Evolutionary conservation across 495 filamentous ascomycete species (phyloP).

Genomic region (Rhizodiscina lignyota): DNA sequence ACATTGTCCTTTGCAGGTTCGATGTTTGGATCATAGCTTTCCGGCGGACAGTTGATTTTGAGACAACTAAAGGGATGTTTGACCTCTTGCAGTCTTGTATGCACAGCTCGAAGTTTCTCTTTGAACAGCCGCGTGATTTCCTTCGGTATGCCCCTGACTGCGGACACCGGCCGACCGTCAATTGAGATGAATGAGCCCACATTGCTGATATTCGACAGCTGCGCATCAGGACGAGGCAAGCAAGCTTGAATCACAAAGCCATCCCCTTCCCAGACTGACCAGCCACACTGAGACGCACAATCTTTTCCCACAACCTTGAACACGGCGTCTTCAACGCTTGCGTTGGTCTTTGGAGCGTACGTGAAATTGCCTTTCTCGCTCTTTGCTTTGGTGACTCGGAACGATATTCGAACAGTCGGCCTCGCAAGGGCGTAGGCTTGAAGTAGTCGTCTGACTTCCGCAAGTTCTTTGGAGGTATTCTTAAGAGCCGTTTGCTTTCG

Average conservation of each 20-base stretch:
- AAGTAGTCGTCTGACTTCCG: constrained; percentile 48
- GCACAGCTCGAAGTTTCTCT: constrained; percentile 13
- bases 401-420: constrained; percentile 41
- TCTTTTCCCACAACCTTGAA: constrained; percentile 55
- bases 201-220: constrained; percentile 36
- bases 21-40: constrained; percentile 74
- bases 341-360: constrained; percentile 45
- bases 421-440: constrained; percentile 63
- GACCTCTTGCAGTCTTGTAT: constrained; percentile 5
- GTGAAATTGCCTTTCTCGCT: constrained; percentile 47
- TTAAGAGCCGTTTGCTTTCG: constrained; percentile 50
- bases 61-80: constrained; percentile 59
- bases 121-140: constrained; percentile 48
- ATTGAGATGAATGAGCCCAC: constrained; percentile 55
- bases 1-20: constrained; percentile 87
- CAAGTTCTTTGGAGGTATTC: constrained; percentile 40
- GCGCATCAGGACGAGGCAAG: constrained; percentile 35
- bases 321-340: constrained; percentile 44
- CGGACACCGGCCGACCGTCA: constrained; percentile 60
- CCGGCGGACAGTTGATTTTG: constrained; percentile 50
- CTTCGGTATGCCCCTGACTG: constrained; percentile 44
- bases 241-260: constrained; percentile 38
- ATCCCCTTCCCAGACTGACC: constrained; percentile 17
- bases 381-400: constrained; percentile 51
- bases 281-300: constrained; percentile 35